A percentile compares a stretch with the other conserved stretches of the same genome.
Evolutionary conservation across 2,329 filamentous ascomycete species (phyloP).

Genomic region (Chlorencoelia australis): DNA sequence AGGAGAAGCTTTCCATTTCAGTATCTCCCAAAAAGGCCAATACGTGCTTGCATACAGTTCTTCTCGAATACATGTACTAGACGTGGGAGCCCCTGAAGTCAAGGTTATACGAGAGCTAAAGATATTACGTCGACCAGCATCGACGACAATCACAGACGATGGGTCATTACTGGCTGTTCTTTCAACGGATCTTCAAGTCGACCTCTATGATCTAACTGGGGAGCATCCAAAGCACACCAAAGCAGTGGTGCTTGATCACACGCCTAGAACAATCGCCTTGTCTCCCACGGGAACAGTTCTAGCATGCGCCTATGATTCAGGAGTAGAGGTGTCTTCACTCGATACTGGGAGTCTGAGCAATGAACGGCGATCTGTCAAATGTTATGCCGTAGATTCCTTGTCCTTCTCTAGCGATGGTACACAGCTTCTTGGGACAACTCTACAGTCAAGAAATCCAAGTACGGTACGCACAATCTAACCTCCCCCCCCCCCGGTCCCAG

Average conservation of each 20-base stretch:
- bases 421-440: conserved; percentile 67
- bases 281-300: conserved; percentile 75
- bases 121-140: conserved; percentile 63
- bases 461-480: no score
- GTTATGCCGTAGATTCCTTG: conserved; percentile 62
- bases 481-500: no score
- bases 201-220: conserved; percentile 65
- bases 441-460: conserved; percentile 51
- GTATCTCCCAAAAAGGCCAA: conserved; percentile 64
- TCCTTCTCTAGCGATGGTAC: conserved; percentile 70
- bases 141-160: conserved; percentile 71
- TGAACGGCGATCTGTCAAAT: conserved; percentile 68
- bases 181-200: conserved; percentile 73
- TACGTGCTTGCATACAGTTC: conserved; percentile 75
- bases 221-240: conserved; percentile 60
- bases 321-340: conserved; percentile 79
- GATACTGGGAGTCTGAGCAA: conserved; percentile 51
- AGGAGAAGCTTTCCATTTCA: conserved; percentile 79
- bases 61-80: conserved; percentile 71
- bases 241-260: conserved; percentile 68
- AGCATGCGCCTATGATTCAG: conserved; percentile 75
- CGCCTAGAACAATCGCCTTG: conserved; percentile 66
- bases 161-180: conserved; percentile 68
- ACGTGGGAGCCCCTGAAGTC: conserved; percentile 50
- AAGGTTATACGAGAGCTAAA: conserved; percentile 69